These are phyloP conservation scores for Digitaria exilis DNA, from an alignment of 202 grass and related monocot species.

Conservation along the genomic window DNA sequence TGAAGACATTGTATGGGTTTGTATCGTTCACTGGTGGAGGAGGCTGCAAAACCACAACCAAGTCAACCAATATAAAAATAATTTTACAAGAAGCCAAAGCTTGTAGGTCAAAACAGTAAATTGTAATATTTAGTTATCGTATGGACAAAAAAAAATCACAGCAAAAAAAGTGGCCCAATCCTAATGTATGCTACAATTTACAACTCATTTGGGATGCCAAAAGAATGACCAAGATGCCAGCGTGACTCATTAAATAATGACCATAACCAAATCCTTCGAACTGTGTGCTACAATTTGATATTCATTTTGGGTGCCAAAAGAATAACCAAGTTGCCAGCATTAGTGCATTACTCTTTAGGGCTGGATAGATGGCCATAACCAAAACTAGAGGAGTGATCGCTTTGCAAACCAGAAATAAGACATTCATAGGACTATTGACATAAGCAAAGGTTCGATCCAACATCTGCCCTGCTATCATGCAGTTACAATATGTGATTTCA, in stretches of 20 bases:
- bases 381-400: not conserved
- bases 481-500: conserved; percentile 3
- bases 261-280: not conserved
- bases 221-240: not conserved
- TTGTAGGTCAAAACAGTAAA: conserved; percentile 22
- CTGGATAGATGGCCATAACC: not conserved
- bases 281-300: not conserved
- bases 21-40: conserved; percentile 96
- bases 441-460: conserved; percentile 16
- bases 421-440: not conserved
- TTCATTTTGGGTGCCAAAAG: not conserved
- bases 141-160: not conserved
- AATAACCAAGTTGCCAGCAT: not conserved
- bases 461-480: not conserved
- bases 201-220: not conserved
- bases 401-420: not conserved
- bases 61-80: conserved; percentile 31
- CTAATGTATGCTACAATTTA: not conserved
- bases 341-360: not conserved
- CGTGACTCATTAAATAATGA: not conserved
- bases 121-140: conserved; percentile 1
- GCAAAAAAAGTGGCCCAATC: not conserved
- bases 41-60: conserved; percentile 63
- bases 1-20: conserved; percentile 99
- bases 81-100: not conserved